Conservation (phyloP, 1,139 yeast species). For the Pichia terricola region DNA sequence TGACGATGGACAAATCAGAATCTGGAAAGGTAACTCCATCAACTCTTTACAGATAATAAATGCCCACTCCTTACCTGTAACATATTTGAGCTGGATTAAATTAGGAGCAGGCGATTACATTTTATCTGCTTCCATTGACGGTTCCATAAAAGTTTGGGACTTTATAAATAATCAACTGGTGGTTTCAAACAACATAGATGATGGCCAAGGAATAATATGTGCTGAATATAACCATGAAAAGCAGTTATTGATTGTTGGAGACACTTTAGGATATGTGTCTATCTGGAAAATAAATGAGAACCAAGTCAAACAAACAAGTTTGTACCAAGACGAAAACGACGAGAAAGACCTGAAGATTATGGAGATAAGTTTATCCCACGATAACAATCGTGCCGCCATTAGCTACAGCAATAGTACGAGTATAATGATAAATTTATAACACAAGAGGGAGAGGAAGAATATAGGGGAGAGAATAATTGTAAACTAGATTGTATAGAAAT, state of each 20-base stretch:
- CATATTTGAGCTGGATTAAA: conserved; percentile 46
- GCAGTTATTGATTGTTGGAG: conserved; percentile 47
- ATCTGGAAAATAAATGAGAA: conserved; percentile 38
- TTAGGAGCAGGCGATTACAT: conserved; percentile 22
- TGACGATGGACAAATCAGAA: conserved; percentile 61
- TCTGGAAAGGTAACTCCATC: conserved; percentile 62
- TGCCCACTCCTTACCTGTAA: conserved; percentile 51
- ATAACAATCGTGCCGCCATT: conserved; percentile 15
- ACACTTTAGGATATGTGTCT: conserved; percentile 46
- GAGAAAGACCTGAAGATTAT: conserved; percentile 5
- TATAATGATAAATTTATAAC: conserved; percentile 14
- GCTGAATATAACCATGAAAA: conserved; percentile 39
- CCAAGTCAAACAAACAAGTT: conserved; percentile 7
- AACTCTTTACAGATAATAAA: conserved; percentile 33
- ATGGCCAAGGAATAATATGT: conserved; percentile 43
- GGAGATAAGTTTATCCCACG: conserved; percentile 16
- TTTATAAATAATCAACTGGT: conserved; percentile 33
- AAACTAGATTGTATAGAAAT: too few species aligned
- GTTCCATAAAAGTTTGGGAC: conserved; percentile 64
- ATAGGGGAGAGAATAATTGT: background rate
- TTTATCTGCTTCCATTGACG: conserved; percentile 51
- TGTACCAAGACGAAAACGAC: conserved; percentile 13
- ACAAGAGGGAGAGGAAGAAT: too few species aligned
- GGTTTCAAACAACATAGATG: conserved; percentile 30
- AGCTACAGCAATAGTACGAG: conserved; percentile 17